Conservation (phyloP, 768 basidiomycete species). For the Phlebiopsis gigantea region DNA sequence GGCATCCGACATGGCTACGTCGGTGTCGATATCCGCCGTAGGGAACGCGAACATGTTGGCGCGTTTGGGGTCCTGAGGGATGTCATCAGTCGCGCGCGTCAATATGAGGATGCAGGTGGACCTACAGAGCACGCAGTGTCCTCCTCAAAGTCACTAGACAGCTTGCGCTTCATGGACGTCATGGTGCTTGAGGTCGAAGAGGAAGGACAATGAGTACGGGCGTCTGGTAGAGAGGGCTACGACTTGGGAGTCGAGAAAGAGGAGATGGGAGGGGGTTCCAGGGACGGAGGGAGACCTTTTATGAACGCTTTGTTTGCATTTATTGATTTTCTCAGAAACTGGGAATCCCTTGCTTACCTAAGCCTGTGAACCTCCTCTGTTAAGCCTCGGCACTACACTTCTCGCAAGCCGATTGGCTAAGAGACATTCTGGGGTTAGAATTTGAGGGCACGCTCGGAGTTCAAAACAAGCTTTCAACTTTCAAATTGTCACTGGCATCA, state of each 20-base stretch:
- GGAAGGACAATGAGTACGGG: conserved; percentile 7
- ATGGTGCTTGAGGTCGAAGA: conserved; percentile 14
- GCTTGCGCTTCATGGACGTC: conserved; percentile 78
- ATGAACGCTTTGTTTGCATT: conserved; percentile 10
- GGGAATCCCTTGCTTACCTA: conserved; percentile 5
- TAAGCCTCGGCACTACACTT: background rate
- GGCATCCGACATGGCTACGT: conserved; percentile 64
- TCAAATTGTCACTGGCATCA: conserved; percentile 6
- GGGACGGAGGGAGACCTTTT: conserved; percentile 5
- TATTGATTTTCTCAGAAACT: conserved; percentile 13
- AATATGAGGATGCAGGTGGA: conserved; percentile 3
- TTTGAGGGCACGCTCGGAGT: conserved; percentile 7
- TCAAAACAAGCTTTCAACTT: background rate
- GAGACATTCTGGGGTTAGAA: conserved; percentile 3
- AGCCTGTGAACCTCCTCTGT: conserved; percentile 2
- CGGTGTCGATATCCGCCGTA: conserved; percentile 53
- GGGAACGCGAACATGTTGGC: conserved; percentile 74
- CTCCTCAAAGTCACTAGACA: conserved; percentile 47
- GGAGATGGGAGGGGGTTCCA: conserved; percentile 14
- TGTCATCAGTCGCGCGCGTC: conserved; percentile 12
- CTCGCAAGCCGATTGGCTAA: conserved; percentile 1
- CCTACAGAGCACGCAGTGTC: conserved; percentile 33
- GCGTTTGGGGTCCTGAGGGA: conserved; percentile 55
- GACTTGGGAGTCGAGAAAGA: conserved; percentile 17
- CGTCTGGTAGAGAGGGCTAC: background rate